Percentiles rank a stretch among this genome's conserved stretches.
phyloP scores from a whole-genome alignment of 129 eudicot genomes.

The Pittosporum tobira region DNA sequence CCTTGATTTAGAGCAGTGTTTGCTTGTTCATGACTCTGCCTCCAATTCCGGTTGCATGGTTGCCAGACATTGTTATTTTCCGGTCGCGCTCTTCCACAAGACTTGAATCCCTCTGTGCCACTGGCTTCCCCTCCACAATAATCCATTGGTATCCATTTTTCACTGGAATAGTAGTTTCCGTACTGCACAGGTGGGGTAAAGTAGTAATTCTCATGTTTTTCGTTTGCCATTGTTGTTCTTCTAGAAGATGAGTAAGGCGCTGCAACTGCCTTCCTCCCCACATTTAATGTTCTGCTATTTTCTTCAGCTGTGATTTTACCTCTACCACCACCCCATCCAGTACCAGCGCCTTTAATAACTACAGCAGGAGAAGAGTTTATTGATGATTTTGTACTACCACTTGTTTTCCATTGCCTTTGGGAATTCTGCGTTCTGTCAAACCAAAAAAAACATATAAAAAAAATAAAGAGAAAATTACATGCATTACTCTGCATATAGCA shows the following conservation, averaged over 20 bases:
- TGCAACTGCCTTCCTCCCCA: background rate
- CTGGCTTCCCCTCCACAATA: background rate
- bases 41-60: background rate
- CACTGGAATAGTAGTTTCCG: background rate
- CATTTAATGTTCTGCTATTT: background rate
- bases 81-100: background rate
- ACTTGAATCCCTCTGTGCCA: background rate
- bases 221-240: no score
- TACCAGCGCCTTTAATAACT: conserved; percentile 9
- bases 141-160: background rate
- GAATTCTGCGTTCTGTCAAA: background rate
- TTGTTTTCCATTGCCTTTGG: background rate
- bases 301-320: background rate
- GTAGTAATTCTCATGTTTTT: no score
- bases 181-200: background rate
- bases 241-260: background rate
- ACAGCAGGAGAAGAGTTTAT: background rate
- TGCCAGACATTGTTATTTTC: background rate
- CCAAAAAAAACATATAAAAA: background rate
- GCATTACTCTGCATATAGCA: no score
- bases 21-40: background rate
- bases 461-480: background rate
- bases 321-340: conserved; percentile 9
- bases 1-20: no score
- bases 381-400: background rate